Evolutionary conservation across 768 basidiomycete genomes (phyloP), one percentile per base, ranked within the genome.

Genomic region (Leccinum imitatum): DNA sequence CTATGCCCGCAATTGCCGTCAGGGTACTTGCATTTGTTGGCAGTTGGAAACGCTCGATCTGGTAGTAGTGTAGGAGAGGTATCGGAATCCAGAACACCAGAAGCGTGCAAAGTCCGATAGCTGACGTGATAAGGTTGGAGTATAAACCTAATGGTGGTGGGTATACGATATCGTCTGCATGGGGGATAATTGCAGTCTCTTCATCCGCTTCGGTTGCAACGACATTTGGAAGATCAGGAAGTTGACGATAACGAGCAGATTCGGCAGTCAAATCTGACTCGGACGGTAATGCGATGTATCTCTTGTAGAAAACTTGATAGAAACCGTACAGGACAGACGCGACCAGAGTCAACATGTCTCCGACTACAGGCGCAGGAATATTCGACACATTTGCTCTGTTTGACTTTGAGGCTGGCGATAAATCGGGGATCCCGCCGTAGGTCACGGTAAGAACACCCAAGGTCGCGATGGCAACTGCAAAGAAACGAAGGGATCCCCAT

Each of bases 251-350:
- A 15, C 71, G 63, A 37, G 59, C 65, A 13, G 63, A 59, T 33
- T 81, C 79, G 4, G 77, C 64, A 3, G 75, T 70, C 19, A 76
- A 70, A 59, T 87, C 85, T 2, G 84, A 81, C 63, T 87, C 86
- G n/a, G 79, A 82, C 4, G 88, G 84, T 15, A 91, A 76, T 6
- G 90, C 87, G 11, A 83, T 85, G 65, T 90, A 85, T 70, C 80
- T 84, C 77, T 92, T 94, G 82, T 94, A 94, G 46, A 91, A 69
- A 50, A 93, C 91, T 77, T 93, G 91, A 65, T 93, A 93, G 6
- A 90, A 74, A 14, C 86, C 90, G 69, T 89, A 93, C 14, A 80
- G 75, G 59, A 93, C 66, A 4, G 91, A 89, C 6, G 89, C 90
- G 15, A 83, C 60, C 31, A 94, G 81, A 1, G 90, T 90, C 56